phyloP scores from a whole-genome alignment of 2,329 filamentous ascomycete species.

The Biscogniauxia sp. region DNA sequence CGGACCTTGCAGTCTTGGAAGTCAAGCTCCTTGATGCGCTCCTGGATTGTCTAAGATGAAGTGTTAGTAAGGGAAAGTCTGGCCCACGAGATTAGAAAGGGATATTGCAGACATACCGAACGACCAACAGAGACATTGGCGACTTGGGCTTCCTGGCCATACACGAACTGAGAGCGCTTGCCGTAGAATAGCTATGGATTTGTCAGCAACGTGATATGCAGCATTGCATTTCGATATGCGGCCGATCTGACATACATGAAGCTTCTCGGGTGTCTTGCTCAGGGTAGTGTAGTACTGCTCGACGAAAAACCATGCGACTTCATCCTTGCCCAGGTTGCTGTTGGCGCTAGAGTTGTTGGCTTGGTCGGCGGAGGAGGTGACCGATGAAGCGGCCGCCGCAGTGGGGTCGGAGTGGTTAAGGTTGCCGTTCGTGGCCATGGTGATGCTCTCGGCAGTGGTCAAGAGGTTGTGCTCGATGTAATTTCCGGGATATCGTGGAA shows the following conservation, averaged over 20 bases:
- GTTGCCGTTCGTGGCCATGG: slow-evolving; percentile 59
- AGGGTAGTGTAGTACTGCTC: slow-evolving; percentile 99
- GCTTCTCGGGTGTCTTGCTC: slow-evolving; percentile 90
- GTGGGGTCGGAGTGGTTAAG: slow-evolving; percentile 43
- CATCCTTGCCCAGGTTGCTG: slow-evolving; percentile 71
- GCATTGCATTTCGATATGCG: neutral
- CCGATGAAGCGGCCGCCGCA: slow-evolving; percentile 33
- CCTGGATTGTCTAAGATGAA: slow-evolving; percentile 72
- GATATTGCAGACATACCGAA: slow-evolving; percentile 58
- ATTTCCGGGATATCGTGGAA: slow-evolving; percentile 9
- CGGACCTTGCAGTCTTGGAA: slow-evolving; percentile 98
- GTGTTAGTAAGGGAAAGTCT: slow-evolving; percentile 4
- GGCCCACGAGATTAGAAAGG: neutral
- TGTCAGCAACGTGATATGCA: neutral
- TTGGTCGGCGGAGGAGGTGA: slow-evolving; percentile 31
- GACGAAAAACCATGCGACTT: slow-evolving; percentile 99
- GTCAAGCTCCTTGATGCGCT: slow-evolving; percentile 88
- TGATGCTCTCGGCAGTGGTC: slow-evolving; percentile 22
- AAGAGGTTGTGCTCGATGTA: slow-evolving; percentile 13
- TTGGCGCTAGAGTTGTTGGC: slow-evolving; percentile 30
- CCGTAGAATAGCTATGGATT: slow-evolving; percentile 78
- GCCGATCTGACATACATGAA: slow-evolving; percentile 61
- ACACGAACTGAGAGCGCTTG: slow-evolving; percentile 93
- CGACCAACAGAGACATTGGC: slow-evolving; percentile 84
- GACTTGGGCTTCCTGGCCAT: slow-evolving; percentile 85